Base-by-base conservation (phyloP, 2,329 filamentous ascomycete species). In the Microcyclospora pomicola region DNA sequence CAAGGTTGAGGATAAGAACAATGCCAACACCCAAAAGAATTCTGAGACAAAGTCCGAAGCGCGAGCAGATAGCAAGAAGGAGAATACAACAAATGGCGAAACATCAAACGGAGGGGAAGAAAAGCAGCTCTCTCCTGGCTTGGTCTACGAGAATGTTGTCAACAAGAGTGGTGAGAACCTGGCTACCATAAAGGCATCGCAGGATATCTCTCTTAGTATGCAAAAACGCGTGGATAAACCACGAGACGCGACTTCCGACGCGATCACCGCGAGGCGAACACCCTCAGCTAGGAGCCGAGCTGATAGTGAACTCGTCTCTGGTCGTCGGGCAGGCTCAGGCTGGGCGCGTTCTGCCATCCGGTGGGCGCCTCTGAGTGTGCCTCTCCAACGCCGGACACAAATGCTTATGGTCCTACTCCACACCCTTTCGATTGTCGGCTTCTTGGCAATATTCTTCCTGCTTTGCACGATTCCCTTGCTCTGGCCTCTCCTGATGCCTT, bases 381-480 rank as follows among this genome's bases (percentile, higher is more conserved):
- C 67, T 5, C 51, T 70, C 5, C 64, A 69, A 44, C 62, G 67
- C 37, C 62, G 67, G 15, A 59, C 70, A 5, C 67, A 71, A 44
- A 71, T 66, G 1, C 50, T 61, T 34, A 59, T 66, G 45, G 66
- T 71, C 15, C 60, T 71, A 28, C 49, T 64, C 38, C 67, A 71
- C 51, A 69, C 66, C 13, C 59, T 71, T 19, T 62, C 58, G 45
- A 67, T 69, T 41, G 64, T 59, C 27, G 59, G 60, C 28, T 49
- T 59, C 33, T 70, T 93, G 5, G 81, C 83, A 5, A 59, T 79
- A 41, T 96, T 96, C 67, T 94, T 93, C 67, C 81, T 92, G 54
- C 75, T 87, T 27, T 93, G 86, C 61, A 81, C 84, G 39, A 87
- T 93, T 40, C 91, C 91, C 1, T 65, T 96, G n/a, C 75, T 80